Evolutionary conservation across 352 stramenopile species (phyloP), one percentile per base, ranked within the genome.

Genomic region (Pythium oligandrum): DNA sequence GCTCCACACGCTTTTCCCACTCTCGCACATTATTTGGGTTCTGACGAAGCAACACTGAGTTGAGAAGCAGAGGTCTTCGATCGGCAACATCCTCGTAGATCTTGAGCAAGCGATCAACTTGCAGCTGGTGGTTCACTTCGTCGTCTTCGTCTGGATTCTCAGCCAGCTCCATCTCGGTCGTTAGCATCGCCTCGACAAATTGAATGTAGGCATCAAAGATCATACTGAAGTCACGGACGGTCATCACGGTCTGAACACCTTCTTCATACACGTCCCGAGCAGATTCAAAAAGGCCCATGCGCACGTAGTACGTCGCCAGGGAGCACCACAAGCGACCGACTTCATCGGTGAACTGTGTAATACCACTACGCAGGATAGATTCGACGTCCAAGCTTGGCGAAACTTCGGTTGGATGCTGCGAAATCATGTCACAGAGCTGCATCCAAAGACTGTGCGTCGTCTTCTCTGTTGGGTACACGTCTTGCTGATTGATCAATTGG

Each of bases 171-270:
- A 99, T 98, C 63, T 98, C 95, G 10, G 95, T 94, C 9, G 90
- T 97, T 11, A 99, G 74, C 61, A 99, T 90, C 26, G 85, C 91
- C 71, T 99, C 96, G 71, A 99, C 93, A 70, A 99, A 99, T 72
- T 98, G 92, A 26, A 97, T 78, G 68, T 99, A 99, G 2, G 96
- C 93, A 70, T 99, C 97, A 55, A 99, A 99, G 32, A 99, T 88
- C 68, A 99, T 90, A 59, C 89, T 98, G 61, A 99, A 99, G 76
- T 99, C 98, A 7, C 96, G 89, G 42, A 93, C 82, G 0, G 79
- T 92, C 46, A 89, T 44, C 9, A 92, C 81, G 0, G 73, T 82
- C 17, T 72, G 64, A 33, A 90, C 76, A 7, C 89, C 86, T 60
- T 94, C 84, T 71, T 99, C 96, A 60, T 99, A 99, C 10, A 99